A percentile compares a stretch with the other conserved stretches of the same genome.
phyloP scores from a whole-genome alignment of 23 red algal species.

The Chondrus crispus region DNA sequence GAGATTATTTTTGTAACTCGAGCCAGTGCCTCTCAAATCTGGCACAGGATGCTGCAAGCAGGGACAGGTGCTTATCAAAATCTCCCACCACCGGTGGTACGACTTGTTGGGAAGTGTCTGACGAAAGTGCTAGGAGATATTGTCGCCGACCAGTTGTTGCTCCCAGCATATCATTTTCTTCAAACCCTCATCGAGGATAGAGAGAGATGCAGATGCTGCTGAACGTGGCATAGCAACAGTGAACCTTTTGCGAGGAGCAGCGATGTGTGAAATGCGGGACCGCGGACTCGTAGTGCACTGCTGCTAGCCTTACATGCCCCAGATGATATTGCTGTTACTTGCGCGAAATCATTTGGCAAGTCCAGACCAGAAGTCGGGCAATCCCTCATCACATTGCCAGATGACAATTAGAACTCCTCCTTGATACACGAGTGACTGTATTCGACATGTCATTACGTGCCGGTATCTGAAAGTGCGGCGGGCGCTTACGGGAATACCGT shows the following conservation, averaged over 20 bases:
- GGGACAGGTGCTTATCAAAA: neutral
- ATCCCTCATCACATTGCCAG: neutral
- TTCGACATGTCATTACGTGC: too few species aligned
- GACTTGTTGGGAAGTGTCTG: neutral
- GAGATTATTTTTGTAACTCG: neutral
- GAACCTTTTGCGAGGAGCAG: neutral
- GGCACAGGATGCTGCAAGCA: neutral
- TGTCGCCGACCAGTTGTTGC: neutral
- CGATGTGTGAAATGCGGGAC: neutral
- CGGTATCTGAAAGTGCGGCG: too few species aligned
- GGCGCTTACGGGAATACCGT: too few species aligned
- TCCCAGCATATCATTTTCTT: neutral
- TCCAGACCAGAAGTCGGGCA: neutral
- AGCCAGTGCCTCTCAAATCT: neutral
- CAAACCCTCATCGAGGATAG: neutral
- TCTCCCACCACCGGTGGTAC: neutral
- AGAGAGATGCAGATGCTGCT: neutral
- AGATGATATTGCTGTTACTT: neutral
- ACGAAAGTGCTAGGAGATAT: constrained; percentile 6
- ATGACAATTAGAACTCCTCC: too few species aligned
- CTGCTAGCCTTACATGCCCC: neutral
- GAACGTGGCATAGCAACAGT: constrained; percentile 10
- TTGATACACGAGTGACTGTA: too few species aligned
- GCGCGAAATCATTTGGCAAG: neutral
- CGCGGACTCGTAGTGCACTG: neutral